Conservation (phyloP, 2,329 filamentous ascomycete species). For the Akanthomyces uredinophilus region DNA sequence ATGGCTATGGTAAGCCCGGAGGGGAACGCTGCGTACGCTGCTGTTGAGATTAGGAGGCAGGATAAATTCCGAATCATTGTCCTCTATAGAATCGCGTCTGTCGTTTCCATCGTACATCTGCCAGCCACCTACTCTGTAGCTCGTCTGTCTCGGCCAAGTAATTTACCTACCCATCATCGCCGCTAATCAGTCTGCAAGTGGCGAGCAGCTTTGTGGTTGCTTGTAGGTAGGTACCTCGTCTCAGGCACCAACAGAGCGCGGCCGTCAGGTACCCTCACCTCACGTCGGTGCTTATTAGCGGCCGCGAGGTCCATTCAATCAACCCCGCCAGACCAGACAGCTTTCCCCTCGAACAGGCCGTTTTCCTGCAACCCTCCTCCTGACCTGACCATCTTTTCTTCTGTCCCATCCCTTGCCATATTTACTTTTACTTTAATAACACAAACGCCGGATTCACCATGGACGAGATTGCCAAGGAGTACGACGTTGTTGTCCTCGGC, state of each 20-base stretch:
- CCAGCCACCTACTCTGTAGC: neutral
- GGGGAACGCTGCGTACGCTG: neutral
- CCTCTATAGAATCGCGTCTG: neutral
- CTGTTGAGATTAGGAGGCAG: neutral
- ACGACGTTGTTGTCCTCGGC: slow-evolving; percentile 97
- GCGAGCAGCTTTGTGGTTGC: too few relatives aligned
- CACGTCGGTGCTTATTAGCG: neutral
- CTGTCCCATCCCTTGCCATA: slow-evolving; percentile 4
- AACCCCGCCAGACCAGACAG: slow-evolving; percentile 9
- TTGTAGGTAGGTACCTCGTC: neutral
- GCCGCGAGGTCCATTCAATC: slow-evolving; percentile 5
- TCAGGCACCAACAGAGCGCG: neutral
- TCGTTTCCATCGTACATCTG: neutral
- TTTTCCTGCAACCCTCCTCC: slow-evolving; percentile 3
- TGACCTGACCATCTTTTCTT: slow-evolving; percentile 1
- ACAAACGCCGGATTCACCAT: slow-evolving; percentile 46
- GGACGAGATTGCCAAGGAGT: slow-evolving; percentile 98
- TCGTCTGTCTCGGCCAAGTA: neutral
- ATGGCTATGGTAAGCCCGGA: too few relatives aligned
- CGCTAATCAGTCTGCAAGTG: too few relatives aligned
- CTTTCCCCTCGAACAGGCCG: slow-evolving; percentile 7
- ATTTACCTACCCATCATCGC: neutral
- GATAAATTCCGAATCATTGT: neutral
- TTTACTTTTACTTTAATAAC: slow-evolving; percentile 17
- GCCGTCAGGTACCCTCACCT: neutral